phyloP scores from a whole-genome alignment of 371 early-diverging fungal genomes.

The Smittium culicis region DNA sequence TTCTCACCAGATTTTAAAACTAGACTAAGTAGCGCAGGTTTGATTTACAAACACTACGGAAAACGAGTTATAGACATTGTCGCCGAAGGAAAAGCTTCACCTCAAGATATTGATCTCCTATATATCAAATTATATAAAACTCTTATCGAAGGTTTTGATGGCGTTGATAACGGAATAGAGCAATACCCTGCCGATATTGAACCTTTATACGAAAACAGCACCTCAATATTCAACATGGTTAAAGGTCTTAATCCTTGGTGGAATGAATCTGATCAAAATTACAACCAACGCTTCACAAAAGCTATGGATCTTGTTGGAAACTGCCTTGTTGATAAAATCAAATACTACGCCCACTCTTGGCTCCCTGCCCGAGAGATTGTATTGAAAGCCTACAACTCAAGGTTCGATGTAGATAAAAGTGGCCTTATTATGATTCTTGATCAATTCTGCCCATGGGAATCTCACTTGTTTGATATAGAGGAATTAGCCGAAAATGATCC shows the following conservation, averaged over 20 bases:
- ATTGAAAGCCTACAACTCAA: slow-evolving; percentile 41
- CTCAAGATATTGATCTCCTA: slow-evolving; percentile 42
- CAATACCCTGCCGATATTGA: slow-evolving; percentile 63
- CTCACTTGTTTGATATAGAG: slow-evolving; percentile 64
- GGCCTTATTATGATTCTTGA: slow-evolving; percentile 75
- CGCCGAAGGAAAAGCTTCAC: slow-evolving; percentile 26
- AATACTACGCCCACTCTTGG: slow-evolving; percentile 60
- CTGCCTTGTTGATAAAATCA: slow-evolving; percentile 52
- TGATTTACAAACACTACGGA: slow-evolving; percentile 89
- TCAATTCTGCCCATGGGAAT: slow-evolving; percentile 82
- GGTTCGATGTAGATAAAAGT: slow-evolving; percentile 44
- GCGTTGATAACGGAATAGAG: slow-evolving; percentile 84
- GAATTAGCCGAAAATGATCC: slow-evolving; percentile 29
- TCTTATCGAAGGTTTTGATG: slow-evolving; percentile 65
- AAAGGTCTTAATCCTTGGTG: slow-evolving; percentile 81
- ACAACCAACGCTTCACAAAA: slow-evolving; percentile 53
- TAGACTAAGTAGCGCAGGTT: slow-evolving; percentile 83
- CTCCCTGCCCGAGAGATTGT: slow-evolving; percentile 80
- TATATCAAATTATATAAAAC: slow-evolving; percentile 70
- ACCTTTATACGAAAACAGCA: slow-evolving; percentile 68
- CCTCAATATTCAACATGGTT: slow-evolving; percentile 64
- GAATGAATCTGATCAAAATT: slow-evolving; percentile 63
- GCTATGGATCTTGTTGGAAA: slow-evolving; percentile 64
- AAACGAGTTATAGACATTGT: slow-evolving; percentile 55
- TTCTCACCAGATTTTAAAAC: slow-evolving; percentile 63